These are phyloP conservation scores for Patellifolia procumbens DNA, from an alignment of 179 eudicot species.

Conservation along the genomic window DNA sequence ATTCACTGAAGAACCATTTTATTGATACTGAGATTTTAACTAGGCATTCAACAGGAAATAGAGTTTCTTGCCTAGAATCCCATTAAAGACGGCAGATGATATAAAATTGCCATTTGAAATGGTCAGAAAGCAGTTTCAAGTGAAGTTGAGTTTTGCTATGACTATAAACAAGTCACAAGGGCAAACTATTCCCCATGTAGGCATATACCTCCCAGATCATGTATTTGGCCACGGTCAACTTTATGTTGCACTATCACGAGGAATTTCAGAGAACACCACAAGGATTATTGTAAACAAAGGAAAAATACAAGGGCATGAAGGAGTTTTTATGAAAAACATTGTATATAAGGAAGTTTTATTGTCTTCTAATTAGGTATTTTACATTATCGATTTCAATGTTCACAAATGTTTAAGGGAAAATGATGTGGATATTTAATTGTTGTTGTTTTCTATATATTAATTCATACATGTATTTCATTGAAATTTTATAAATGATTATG, in stretches of 20 bases:
- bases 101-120: background rate
- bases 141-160: background rate
- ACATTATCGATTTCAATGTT: no score
- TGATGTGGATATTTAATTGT: no score
- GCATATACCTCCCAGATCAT: background rate
- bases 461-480: no score
- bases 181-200: conserved; percentile 8
- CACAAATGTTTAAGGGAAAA: no score
- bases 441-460: no score
- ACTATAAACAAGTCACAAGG: conserved; percentile 1
- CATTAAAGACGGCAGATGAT: background rate
- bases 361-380: background rate
- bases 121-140: background rate
- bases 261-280: background rate
- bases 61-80: no score
- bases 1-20: no score
- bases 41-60: no score
- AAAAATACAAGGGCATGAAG: background rate
- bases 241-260: conserved; percentile 3
- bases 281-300: background rate
- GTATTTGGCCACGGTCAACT: background rate
- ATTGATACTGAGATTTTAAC: no score
- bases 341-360: background rate
- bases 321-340: background rate
- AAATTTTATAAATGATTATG: no score